Conservation (phyloP, 805 yeast genomes). For the Nakazawaea pomicola region DNA sequence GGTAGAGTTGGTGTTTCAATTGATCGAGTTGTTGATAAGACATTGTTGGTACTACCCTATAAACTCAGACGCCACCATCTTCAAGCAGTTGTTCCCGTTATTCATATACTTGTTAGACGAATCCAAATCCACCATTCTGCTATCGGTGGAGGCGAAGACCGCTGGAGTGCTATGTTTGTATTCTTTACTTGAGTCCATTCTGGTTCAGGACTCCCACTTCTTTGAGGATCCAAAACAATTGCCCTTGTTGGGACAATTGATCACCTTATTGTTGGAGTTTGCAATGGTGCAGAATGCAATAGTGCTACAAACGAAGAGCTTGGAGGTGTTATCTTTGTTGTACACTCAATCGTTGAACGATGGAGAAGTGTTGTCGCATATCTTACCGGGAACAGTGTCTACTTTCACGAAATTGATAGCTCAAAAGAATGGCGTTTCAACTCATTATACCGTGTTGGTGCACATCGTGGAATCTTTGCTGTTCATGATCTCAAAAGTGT, state of each 20-base stretch:
- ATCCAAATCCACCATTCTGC: constrained; percentile 19
- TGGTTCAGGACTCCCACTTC: constrained; percentile 24
- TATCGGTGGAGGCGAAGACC: constrained; percentile 30
- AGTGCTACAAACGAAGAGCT: constrained; percentile 26
- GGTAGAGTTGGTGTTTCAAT: constrained; percentile 39
- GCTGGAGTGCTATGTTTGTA: constrained; percentile 31
- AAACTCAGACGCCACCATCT: constrained; percentile 30
- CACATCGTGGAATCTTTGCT: constrained; percentile 26
- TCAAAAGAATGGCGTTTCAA: constrained; percentile 23
- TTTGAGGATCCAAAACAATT: constrained; percentile 29
- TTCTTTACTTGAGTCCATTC: constrained; percentile 27
- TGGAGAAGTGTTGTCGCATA: constrained; percentile 44
- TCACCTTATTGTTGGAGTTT: constrained; percentile 36
- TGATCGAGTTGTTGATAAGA: constrained; percentile 37
- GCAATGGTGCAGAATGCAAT: constrained; percentile 21
- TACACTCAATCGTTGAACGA: constrained; percentile 32
- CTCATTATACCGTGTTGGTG: constrained; percentile 33
- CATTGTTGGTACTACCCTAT: constrained; percentile 42
- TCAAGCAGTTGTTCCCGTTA: constrained; percentile 42
- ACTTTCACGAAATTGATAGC: constrained; percentile 33
- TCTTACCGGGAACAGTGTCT: constrained; percentile 50
- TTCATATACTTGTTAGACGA: constrained; percentile 43
- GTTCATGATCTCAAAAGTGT: constrained; percentile 28
- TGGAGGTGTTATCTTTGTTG: constrained; percentile 29
- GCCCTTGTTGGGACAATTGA: constrained; percentile 43